A percentile compares a stretch with the other conserved stretches of the same genome.
Conservation (phyloP, 2,329 filamentous ascomycete species). For the Ophiostoma tasmaniense region DNA sequence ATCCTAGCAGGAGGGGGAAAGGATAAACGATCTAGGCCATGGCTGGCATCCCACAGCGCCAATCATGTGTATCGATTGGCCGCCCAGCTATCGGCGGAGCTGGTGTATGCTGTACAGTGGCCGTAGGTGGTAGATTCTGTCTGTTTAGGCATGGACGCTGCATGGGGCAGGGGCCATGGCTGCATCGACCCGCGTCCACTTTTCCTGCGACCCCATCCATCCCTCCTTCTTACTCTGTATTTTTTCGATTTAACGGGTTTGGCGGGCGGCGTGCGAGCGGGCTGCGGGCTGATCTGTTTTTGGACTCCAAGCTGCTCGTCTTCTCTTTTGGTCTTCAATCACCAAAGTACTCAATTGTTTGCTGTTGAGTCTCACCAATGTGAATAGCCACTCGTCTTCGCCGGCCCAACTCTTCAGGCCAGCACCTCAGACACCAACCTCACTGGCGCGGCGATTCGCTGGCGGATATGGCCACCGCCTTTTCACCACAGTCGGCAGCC, state of each 20-base stretch:
- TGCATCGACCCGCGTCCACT: slow-evolving; percentile 5
- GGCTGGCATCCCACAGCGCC: neutral
- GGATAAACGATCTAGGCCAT: neutral
- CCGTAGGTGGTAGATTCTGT: neutral
- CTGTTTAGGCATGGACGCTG: neutral
- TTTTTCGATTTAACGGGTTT: slow-evolving; percentile 2
- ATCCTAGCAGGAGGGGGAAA: neutral
- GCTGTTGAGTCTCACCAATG: neutral
- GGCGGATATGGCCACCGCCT: slow-evolving; percentile 3
- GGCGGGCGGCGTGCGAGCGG: neutral
- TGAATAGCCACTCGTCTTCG: neutral
- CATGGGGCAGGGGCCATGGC: neutral
- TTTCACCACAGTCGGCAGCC: neutral
- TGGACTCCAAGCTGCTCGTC: neutral
- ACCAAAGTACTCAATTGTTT: neutral
- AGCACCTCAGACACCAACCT: neutral
- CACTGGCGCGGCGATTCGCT: neutral
- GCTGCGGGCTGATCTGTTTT: neutral
- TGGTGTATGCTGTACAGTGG: neutral
- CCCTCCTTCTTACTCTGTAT: neutral
- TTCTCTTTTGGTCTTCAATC: neutral
- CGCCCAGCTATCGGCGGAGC: neutral
- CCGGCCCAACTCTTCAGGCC: neutral
- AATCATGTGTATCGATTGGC: neutral
- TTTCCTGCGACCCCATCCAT: slow-evolving; percentile 1